A percentile compares a stretch with the other conserved stretches of the same genome.
Evolutionary conservation across 352 stramenopile genomes (phyloP).

Genomic region (Phytophthora ramorum): DNA sequence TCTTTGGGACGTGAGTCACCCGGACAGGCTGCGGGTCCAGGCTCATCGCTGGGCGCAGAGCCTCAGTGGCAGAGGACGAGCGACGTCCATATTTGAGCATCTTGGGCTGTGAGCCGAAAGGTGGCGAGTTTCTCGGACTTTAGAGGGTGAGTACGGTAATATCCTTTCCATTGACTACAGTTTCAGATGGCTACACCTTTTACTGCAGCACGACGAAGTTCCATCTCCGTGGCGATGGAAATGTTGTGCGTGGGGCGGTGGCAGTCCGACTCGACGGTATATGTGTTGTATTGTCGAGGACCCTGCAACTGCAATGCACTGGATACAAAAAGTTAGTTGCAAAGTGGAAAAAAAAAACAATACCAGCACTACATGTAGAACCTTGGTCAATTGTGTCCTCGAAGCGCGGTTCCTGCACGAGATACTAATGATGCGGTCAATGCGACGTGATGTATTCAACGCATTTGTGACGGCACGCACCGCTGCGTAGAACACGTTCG

Average conservation of each 20-base stretch:
- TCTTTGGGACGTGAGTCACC: not conserved
- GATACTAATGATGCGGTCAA: not conserved
- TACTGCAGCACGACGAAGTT: slow-evolving; percentile 67
- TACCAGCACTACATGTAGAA: slow-evolving; percentile 65
- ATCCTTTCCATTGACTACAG: slow-evolving; percentile 7
- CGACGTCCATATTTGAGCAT: slow-evolving; percentile 29
- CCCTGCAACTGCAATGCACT: slow-evolving; percentile 43
- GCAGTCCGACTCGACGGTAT: slow-evolving; percentile 77
- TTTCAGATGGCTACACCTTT: slow-evolving; percentile 12
- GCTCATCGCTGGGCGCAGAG: slow-evolving; percentile 7
- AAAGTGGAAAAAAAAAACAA: not conserved
- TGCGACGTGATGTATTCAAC: too few species aligned
- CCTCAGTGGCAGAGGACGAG: slow-evolving; percentile 23
- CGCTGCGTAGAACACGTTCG: slow-evolving; percentile 72
- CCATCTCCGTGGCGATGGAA: slow-evolving; percentile 87
- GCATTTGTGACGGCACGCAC: slow-evolving; percentile 31
- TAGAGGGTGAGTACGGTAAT: not conserved
- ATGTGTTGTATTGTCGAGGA: slow-evolving; percentile 75
- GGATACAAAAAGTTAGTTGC: not conserved
- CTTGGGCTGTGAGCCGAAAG: slow-evolving; percentile 14
- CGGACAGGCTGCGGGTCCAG: not conserved
- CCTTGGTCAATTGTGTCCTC: slow-evolving; percentile 66
- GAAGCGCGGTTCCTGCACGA: slow-evolving; percentile 70
- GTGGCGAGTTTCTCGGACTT: slow-evolving; percentile 22
- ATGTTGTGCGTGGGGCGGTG: slow-evolving; percentile 89